These are phyloP conservation scores for Coelastrella sp. DNA, from an alignment of 139 green algal species.

Conservation along the genomic window DNA sequence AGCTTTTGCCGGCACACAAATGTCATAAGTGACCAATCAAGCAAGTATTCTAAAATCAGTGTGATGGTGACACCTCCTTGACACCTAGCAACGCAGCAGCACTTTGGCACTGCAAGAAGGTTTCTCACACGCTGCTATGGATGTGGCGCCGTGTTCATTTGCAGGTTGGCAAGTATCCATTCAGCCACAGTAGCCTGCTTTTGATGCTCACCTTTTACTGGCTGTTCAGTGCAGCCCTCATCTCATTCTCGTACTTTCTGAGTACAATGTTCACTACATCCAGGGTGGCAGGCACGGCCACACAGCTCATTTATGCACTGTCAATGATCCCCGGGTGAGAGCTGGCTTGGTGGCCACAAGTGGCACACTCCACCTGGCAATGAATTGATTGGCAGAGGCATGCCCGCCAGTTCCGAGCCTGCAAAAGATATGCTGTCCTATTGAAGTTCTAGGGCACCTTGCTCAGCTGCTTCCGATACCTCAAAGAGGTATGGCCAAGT, in stretches of 20 bases:
- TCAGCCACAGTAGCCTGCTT: conserved; percentile 41
- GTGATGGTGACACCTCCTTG: conserved; percentile 47
- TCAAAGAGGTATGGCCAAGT: no score
- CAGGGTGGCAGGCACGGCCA: conserved; percentile 71
- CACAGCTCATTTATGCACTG: conserved; percentile 74
- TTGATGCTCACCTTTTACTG: conserved; percentile 80
- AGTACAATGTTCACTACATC: conserved; percentile 74
- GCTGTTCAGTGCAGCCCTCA: conserved; percentile 72
- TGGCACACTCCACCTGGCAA: no score
- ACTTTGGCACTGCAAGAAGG: no score
- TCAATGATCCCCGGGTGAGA: conserved; percentile 81
- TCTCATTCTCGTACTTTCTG: conserved; percentile 77
- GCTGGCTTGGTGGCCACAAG: not conserved
- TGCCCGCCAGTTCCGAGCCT: no score
- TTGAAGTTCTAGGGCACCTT: no score
- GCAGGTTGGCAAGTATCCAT: conserved; percentile 54
- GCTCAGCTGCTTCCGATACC: not conserved
- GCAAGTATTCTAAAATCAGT: no score
- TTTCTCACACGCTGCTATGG: not conserved
- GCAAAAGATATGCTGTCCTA: no score
- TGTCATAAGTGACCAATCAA: no score
- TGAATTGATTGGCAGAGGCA: no score
- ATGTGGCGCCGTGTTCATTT: not conserved
- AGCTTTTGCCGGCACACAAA: no score
- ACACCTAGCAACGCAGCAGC: conserved; percentile 63